These are phyloP conservation scores for Nicotiana tomentosiformis DNA, from an alignment of 257 asterid genomes.

Conservation along the genomic window DNA sequence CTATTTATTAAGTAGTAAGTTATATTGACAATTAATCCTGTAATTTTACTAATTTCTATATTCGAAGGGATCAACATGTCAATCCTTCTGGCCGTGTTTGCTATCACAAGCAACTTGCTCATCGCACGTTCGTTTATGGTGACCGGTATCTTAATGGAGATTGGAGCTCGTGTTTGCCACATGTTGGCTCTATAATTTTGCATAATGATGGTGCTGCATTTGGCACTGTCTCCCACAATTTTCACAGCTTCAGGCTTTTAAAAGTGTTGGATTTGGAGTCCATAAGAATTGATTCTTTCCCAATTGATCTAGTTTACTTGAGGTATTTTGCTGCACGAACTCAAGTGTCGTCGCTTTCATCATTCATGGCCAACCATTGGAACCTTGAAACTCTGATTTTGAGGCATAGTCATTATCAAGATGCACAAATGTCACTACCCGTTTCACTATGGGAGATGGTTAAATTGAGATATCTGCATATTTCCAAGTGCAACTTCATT, in stretches of 20 bases:
- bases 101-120: background rate
- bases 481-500: background rate
- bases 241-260: background rate
- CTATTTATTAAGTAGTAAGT: background rate
- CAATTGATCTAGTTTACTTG: background rate
- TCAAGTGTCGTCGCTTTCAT: background rate
- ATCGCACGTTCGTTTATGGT: background rate
- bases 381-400: slow-evolving; percentile 10
- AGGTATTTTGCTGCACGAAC: slow-evolving; percentile 12
- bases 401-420: background rate
- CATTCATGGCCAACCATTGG: background rate
- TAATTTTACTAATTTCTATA: background rate
- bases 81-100: background rate
- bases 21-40: background rate
- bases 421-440: background rate
- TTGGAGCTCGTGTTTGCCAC: background rate
- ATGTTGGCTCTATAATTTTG: background rate
- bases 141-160: background rate
- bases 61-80: background rate
- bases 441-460: slow-evolving; percentile 4
- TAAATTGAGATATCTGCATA: slow-evolving; percentile 11
- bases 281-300: background rate
- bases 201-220: background rate
- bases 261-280: slow-evolving; percentile 12
- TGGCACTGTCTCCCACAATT: background rate